phyloP scores from a whole-genome alignment of 177 flowering plant species.

The Vitis hybrid region DNA sequence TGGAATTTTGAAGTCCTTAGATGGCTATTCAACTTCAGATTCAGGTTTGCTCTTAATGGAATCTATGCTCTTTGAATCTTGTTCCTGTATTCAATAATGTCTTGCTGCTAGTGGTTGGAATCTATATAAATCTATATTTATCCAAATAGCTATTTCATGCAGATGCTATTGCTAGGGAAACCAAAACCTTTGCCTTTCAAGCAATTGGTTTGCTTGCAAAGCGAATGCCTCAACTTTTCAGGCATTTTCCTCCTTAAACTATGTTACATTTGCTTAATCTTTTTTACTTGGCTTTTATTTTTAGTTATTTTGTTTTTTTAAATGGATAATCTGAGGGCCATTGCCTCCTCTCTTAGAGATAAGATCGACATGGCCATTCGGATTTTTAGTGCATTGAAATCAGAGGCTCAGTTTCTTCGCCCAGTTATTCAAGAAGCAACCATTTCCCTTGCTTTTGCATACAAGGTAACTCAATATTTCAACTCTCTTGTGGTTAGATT shows the following conservation, averaged over 20 bases:
- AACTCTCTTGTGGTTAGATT: neutral
- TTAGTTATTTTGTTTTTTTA: neutral
- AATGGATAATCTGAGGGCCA: neutral
- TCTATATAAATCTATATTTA: neutral
- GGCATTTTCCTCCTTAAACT: constrained; percentile 25
- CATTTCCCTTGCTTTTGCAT: constrained; percentile 74
- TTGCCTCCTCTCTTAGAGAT: constrained; percentile 43
- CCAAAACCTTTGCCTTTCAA: constrained; percentile 80
- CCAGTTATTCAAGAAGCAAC: constrained; percentile 80
- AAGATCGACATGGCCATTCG: constrained; percentile 91
- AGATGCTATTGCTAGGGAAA: constrained; percentile 68
- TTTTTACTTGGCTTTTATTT: neutral
- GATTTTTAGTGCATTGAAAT: constrained; percentile 84
- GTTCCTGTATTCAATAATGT: neutral
- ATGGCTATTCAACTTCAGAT: constrained; percentile 49
- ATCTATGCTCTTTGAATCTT: constrained; percentile 1
- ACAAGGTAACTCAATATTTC: constrained; percentile 55
- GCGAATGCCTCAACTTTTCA: constrained; percentile 94
- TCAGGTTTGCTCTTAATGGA: constrained; percentile 49
- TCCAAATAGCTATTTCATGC: neutral
- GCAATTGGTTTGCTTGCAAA: constrained; percentile 91
- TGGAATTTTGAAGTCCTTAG: constrained; percentile 80
- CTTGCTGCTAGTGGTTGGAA: neutral
- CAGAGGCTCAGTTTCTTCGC: constrained; percentile 70
- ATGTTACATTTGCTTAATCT: constrained; percentile 5